Evolutionary conservation across 352 stramenopile species (phyloP), one percentile per base, ranked within the genome.

Genomic region (Phytopythium montanum): DNA sequence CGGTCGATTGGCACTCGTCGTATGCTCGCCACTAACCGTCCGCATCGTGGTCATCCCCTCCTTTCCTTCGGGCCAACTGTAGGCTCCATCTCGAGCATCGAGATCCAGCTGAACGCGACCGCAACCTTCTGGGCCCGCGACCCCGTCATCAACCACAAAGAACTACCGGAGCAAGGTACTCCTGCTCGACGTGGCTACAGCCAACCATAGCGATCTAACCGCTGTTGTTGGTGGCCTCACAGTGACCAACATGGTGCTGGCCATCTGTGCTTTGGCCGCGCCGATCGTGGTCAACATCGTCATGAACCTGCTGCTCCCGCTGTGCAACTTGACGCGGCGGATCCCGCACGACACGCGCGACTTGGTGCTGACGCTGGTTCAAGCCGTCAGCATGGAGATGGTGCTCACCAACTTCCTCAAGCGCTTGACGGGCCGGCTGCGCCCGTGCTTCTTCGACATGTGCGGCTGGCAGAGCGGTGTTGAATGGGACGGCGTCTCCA

Each of bases 361-460:
- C 66, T 87, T 90, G 41, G 51, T 90, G 28, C 61, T 92, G 62
- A 89, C 75, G 39, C 55, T 92, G 9, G 64, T 70, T 19, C 70
- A 81, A 33, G 79, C 83, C 0, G 69, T 75, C 21, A 73, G 76
- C 12, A 65, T 91, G 38, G 72, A 74, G 36, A 69, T 69, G 57
- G 61, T 90, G 31, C 62, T 90, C 14, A 88, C 81, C 21, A 81
- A 92, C 52, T 87, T 92, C 52, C 75, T 74, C 36, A 92, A 92
- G 64, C 77, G 79, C 58, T 73, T 83, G 56, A 72, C 79, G 1
- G 83, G 81, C 1, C 76, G 83, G 26, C 90, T 92, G 54, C 79
- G 83, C 14, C 83, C 83, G 34, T 82, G 75, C 60, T 92, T 90
- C 61, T 87, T 87, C 62, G 73, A 85, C 51, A 89, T 91, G 76